Base-by-base conservation (phyloP, 1,284 basidiomycete species). In the Ustilago xerochloae region DNA sequence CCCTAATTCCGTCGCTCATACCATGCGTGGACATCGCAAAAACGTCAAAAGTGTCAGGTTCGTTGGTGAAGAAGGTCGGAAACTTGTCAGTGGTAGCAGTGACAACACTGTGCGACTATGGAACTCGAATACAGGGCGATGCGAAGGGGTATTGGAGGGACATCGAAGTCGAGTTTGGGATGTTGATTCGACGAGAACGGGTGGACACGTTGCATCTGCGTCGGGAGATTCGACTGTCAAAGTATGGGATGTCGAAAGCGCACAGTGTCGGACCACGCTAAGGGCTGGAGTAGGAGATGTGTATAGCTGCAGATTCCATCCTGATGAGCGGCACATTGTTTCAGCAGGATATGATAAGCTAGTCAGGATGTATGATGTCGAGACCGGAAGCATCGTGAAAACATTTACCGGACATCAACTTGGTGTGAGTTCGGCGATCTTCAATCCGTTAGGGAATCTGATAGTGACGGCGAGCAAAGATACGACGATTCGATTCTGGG, bases 331-430 rank as follows among this genome's bases (percentile, higher is more conserved):
- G 35, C 84, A 85, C 47, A 55, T 87, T 20, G 84, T 85, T 2
- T 79, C 86, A 0, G 87, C 86, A 6, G 85, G 85, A 15, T 87
- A 87, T 65, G 87, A 87, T 75, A 85, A 85, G 75, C 86, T 87
- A 6, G 78, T 87, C 2, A 79, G 87, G 4, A 79, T 85, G 29
- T 87, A 85, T 81, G 86, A 87, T 68, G 79, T 87, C 36, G 84
- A 86, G 33, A 83, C 85, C 0, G 83, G 83, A 24, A 82, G 85
- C 13, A 82, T 85, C 29, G 73, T 87, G 26, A 83, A 86, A 55
- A 87, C 87, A 6, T 87, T 87, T 58, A 87, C 87, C 2, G 87
- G 87, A 0, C 87, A 87, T 62, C 83, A 84, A 32, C 81, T 86
- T 32, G 85, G 85, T 50, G 84, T 86, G 18, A 83, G 86, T 10